Percentiles rank a stretch among this genome's conserved stretches.
Evolutionary conservation across 2,329 filamentous ascomycete genomes (phyloP).

Genomic region (Pyrenophora teres): DNA sequence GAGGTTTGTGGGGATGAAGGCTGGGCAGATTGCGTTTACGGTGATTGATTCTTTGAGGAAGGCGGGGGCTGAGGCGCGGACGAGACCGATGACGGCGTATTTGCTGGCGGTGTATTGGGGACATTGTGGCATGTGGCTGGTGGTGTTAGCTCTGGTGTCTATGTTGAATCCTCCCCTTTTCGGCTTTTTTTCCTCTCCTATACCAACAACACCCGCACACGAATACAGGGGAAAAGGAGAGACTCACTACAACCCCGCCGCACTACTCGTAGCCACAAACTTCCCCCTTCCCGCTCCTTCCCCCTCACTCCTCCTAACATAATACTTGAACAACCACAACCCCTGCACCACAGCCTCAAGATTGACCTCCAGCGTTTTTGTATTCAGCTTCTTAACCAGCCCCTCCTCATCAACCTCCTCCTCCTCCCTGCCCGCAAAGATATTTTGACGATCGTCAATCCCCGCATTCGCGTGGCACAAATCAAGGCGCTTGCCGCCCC

Average conservation of each 20-base stretch:
- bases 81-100: conserved; percentile 50
- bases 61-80: conserved; percentile 41
- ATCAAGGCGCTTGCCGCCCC: conserved; percentile 50
- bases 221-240: neutral
- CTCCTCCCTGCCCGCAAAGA: conserved; percentile 42
- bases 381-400: conserved; percentile 44
- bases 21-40: conserved; percentile 50
- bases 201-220: neutral
- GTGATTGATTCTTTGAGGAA: conserved; percentile 45
- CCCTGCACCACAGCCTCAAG: conserved; percentile 50
- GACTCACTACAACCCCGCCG: conserved; percentile 47
- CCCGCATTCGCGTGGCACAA: conserved; percentile 53
- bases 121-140: conserved; percentile 33
- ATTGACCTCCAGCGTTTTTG: conserved; percentile 49
- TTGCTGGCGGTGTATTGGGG: conserved; percentile 52
- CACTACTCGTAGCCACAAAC: conserved; percentile 49
- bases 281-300: conserved; percentile 43
- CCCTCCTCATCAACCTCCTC: conserved; percentile 43
- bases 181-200: neutral
- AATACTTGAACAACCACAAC: conserved; percentile 51
- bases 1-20: conserved; percentile 47
- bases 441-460: conserved; percentile 45
- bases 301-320: conserved; percentile 46
- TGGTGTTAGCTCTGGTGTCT: neutral
- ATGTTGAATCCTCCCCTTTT: neutral